A percentile compares a stretch with the other conserved stretches of the same genome.
phyloP scores from a whole-genome alignment of 495 filamentous ascomycete genomes.

The Ascobolus immersus region DNA sequence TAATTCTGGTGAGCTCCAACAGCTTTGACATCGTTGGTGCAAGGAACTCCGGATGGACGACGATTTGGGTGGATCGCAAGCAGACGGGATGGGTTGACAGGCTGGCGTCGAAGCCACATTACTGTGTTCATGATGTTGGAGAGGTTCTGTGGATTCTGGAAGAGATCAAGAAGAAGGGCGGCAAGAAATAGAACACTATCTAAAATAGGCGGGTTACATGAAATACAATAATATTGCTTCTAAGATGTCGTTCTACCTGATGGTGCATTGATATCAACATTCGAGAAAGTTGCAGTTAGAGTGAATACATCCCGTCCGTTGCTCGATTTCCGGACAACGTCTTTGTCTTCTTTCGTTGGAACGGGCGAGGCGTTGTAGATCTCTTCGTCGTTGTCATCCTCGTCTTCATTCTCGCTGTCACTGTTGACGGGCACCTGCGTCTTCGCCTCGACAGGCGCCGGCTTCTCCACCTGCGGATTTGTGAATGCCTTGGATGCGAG shows the following conservation, averaged over 20 bases:
- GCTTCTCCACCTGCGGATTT: slow-evolving; percentile 35
- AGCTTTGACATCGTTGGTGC: slow-evolving; percentile 55
- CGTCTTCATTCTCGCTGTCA: slow-evolving; percentile 39
- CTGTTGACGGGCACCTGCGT: slow-evolving; percentile 36
- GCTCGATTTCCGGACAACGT: no score
- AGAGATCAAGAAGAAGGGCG: no score
- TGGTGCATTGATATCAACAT: background rate
- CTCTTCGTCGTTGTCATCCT: slow-evolving; percentile 42
- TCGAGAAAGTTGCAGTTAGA: slow-evolving; percentile 24
- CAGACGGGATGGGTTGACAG: no score
- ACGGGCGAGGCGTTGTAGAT: slow-evolving; percentile 74
- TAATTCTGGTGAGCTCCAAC: slow-evolving; percentile 56
- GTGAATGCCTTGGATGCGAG: slow-evolving; percentile 67
- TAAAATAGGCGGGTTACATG: no score
- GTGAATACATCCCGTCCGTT: slow-evolving; percentile 54
- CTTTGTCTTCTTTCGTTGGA: no score
- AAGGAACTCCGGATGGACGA: slow-evolving; percentile 27
- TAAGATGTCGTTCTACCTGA: background rate
- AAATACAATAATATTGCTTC: no score
- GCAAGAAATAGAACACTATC: no score
- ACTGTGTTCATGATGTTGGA: no score
- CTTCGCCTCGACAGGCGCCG: slow-evolving; percentile 22
- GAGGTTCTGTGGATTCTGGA: no score
- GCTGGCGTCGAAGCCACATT: no score
- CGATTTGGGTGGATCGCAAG: no score